Evolutionary conservation across 805 yeast species (phyloP).

Genomic region (Kregervanrija delftensis): DNA sequence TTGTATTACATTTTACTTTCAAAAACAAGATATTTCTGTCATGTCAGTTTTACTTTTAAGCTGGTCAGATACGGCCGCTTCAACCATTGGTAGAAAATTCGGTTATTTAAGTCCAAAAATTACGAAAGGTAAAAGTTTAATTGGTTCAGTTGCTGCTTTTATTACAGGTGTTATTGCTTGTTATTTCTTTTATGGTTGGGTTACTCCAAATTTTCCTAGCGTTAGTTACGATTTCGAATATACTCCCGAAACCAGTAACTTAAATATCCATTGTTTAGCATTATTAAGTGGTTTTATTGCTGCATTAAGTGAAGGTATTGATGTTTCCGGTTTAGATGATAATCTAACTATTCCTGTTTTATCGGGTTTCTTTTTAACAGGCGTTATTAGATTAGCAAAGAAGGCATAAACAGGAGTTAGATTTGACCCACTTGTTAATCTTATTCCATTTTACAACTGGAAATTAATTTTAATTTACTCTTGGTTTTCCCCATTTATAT

Average conservation of each 20-base stretch:
- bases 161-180: constrained; percentile 62
- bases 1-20: constrained; percentile 57
- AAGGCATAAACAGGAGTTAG: not conserved
- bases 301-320: constrained; percentile 79
- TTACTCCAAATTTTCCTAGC: constrained; percentile 56
- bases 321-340: constrained; percentile 74
- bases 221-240: constrained; percentile 52
- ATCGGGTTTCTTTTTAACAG: constrained; percentile 55
- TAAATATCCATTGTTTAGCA: constrained; percentile 49
- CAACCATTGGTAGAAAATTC: constrained; percentile 81
- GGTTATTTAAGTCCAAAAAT: constrained; percentile 82
- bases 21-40: constrained; percentile 75
- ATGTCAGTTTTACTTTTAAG: constrained; percentile 75
- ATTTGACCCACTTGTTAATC: not conserved
- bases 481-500: not conserved
- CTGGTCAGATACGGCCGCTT: constrained; percentile 98
- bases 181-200: constrained; percentile 61
- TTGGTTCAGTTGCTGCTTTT: constrained; percentile 88
- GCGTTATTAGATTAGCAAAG: constrained; percentile 15
- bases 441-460: not conserved
- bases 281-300: constrained; percentile 73
- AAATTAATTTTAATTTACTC: no score
- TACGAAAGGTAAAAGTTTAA: constrained; percentile 70
- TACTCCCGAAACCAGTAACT: constrained; percentile 50
- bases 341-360: constrained; percentile 91